Evolutionary conservation across 148 eudicot genomes (phyloP), one percentile per base, ranked within the genome.

Genomic region (Bassia scoparia): DNA sequence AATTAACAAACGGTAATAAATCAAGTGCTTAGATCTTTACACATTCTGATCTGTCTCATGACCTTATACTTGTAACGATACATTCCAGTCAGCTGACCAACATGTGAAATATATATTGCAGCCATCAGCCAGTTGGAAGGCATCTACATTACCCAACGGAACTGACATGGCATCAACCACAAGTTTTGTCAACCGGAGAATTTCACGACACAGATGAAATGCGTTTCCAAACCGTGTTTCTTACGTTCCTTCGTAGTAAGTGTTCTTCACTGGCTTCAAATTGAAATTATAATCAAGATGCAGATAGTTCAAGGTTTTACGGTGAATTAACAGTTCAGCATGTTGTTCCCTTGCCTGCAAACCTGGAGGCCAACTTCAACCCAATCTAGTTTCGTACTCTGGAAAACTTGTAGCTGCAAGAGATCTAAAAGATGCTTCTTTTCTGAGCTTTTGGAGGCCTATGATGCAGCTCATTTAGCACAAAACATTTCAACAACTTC

Each of bases 41-140:
- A 95, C 99, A 95, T 95, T 56, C 99, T 82, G 62, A 95, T 95
- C 85, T 95, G 99, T 29, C 99, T 80, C 99, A 95, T 95, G 53
- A 95, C 94, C 86, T 97, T 85, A 78, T 95, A 95, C 82, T 95
- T 95, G 83, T 95, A 95, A 34, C 99, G 88, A 35, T 95, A 95
- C 99, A 92, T 95, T 27, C 99, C 99, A 16, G 99, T 95, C 82
- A 95, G 77, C 83, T 95, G 99, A 27, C 99, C 99, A 72, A 95
- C 99, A 75, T 95, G 99, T 67, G 99, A 95, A 96, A 96, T 20
- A 92, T 96, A 74, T 96, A 96, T 53, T 96, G 99, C 87, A 96
- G 52, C 99, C 99, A 85, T 96, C 99, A 53, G 99, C 99, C 85
- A 96, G 84, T 81, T 96, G 99, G 76, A 96, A 96, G n/a, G 99